Percentiles rank a stretch among this genome's conserved stretches.
Conservation (phyloP, 495 filamentous ascomycete species). For the Talaromyces proteolyticus region DNA sequence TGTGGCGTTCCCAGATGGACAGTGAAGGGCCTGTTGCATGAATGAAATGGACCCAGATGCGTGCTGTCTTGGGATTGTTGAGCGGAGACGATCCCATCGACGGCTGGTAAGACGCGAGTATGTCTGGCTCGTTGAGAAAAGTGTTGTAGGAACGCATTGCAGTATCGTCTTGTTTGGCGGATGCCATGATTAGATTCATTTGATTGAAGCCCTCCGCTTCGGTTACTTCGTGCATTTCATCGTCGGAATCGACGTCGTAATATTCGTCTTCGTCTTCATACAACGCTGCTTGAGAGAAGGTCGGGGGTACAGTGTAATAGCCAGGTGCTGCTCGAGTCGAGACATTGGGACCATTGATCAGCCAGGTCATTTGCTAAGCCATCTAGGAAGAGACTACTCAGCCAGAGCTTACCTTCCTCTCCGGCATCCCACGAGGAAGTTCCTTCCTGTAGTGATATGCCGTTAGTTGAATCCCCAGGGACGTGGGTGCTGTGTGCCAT, state of each 20-base stretch:
- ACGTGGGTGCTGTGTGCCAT: background rate
- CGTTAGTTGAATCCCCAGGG: background rate
- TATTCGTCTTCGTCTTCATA: conserved; percentile 52
- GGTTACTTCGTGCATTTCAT: conserved; percentile 52
- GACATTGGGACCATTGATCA: conserved; percentile 6
- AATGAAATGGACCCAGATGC: conserved; percentile 89
- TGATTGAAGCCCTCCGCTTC: conserved; percentile 50
- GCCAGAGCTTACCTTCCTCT: conserved; percentile 7
- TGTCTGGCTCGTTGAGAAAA: conserved; percentile 60
- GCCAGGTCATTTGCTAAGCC: conserved; percentile 3
- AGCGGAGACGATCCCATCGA: conserved; percentile 72
- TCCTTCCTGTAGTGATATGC: conserved; percentile 3
- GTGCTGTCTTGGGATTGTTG: conserved; percentile 74
- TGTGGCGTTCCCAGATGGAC: conserved; percentile 82
- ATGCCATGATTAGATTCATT: conserved; percentile 37
- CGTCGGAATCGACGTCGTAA: conserved; percentile 62
- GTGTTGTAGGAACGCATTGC: conserved; percentile 55
- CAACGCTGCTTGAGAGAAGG: conserved; percentile 5
- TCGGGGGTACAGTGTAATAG: conserved; percentile 2
- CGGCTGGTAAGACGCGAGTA: conserved; percentile 75
- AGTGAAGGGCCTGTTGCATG: conserved; percentile 82
- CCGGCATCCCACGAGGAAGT: conserved; percentile 4
- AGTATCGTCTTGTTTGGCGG: conserved; percentile 43
- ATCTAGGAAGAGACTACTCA: background rate
- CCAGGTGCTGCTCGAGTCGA: conserved; percentile 2